phyloP scores from a whole-genome alignment of 148 eudicot genomes.

The Linanthus parryae region DNA sequence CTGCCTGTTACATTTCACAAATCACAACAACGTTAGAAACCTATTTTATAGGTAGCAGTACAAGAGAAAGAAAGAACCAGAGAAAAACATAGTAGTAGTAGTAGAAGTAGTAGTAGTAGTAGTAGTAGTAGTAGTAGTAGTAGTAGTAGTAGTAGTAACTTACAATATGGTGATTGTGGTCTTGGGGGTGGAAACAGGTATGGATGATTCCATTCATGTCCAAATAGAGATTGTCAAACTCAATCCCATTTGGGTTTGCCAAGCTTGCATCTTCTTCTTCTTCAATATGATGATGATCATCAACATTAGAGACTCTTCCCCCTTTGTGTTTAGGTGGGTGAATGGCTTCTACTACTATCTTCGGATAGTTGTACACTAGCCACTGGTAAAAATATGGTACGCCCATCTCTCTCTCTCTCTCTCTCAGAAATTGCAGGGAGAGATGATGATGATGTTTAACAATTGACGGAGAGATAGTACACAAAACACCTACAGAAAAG shows the following conservation, averaged over 20 bases:
- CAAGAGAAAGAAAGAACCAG: background rate
- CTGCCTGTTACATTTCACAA: too few relatives aligned
- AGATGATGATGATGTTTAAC: too few relatives aligned
- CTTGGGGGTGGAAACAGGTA: slow-evolving; percentile 45
- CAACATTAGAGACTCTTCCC: background rate
- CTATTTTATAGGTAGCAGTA: too few relatives aligned
- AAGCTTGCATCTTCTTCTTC: slow-evolving; percentile 5
- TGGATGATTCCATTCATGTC: slow-evolving; percentile 43
- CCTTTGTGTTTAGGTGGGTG: too few relatives aligned
- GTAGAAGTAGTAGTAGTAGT: too few relatives aligned
- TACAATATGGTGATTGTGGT: background rate
- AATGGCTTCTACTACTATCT: slow-evolving; percentile 12
- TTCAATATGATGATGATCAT: background rate
- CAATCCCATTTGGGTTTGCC: slow-evolving; percentile 25
- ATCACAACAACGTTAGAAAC: too few relatives aligned
- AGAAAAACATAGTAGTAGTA: background rate
- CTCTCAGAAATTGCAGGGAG: too few relatives aligned
- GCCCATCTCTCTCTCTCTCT: slow-evolving; percentile 22
- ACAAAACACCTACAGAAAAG: too few relatives aligned
- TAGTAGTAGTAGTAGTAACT: too few relatives aligned
- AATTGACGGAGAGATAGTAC: too few relatives aligned
- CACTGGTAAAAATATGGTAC: slow-evolving; percentile 23
- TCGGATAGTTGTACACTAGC: slow-evolving; percentile 19
- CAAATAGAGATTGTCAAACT: slow-evolving; percentile 30
- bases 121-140: too few relatives aligned